Evolutionary conservation across 768 basidiomycete species (phyloP), one percentile per base, ranked within the genome.

Genomic region (Mycena crocata): DNA sequence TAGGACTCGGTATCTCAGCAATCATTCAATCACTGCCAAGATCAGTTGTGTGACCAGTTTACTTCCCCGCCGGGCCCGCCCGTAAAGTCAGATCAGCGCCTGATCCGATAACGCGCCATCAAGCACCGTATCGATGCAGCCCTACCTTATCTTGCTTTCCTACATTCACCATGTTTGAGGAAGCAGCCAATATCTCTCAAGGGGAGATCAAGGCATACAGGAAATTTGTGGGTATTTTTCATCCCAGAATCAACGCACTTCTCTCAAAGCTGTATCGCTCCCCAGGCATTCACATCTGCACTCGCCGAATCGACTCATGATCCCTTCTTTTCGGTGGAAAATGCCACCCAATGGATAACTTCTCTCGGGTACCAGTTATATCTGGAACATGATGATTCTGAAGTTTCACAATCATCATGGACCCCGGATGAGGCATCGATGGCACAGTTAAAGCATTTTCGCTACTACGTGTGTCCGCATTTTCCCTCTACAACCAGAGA

Each of bases 161-260:
- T 15, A 37, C 35, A 8, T 15, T 21, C 40, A 42, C 10, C 40
- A 58, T 51, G 48, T 61, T 61, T 42, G 59, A 50, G 8, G n/a
- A 2, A 26, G 59, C 59, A 8, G 50, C 17, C 1, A 21, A 61
- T 21, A 2, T 50, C 21, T 31, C 59, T 0, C 35, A n/a, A 28
- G 6, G 37, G n/a, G 59, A 61, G 8, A 51, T 51, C 37, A 42
- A 61, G 12, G 48, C 24, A 31, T 61, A 61, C 39, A 39, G 59
- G 14, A 40, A 8, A 15, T 61, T 50, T 50, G 59, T 61, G 2
- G 42, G 59, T 51, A 15, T 12, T 42, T 12, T 6, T 42, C 19
- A 9, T 42, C 10, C n/a, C 19, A 37, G 40, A 15, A 6, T 9
- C 40, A 6, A 6, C 10, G n/a, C 19, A 13, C 5, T 15, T 42